Evolutionary conservation across 2,329 filamentous ascomycete genomes (phyloP).

Genomic region (Alternaria sp.): DNA sequence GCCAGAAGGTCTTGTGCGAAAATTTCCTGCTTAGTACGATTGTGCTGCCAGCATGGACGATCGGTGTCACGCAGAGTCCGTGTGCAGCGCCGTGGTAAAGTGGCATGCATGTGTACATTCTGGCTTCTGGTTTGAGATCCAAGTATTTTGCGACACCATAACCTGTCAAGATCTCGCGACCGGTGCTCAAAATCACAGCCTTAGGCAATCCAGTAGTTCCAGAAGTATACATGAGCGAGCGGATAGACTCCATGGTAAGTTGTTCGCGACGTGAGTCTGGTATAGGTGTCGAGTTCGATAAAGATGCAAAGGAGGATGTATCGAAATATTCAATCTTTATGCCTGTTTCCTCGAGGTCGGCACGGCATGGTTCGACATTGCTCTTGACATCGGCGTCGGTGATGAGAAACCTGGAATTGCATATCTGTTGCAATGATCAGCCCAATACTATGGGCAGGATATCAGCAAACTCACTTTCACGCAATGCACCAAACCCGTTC

Average conservation of each 20-base stretch:
- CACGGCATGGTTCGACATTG: constrained; percentile 52
- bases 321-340: constrained; percentile 44
- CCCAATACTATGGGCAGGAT: constrained; percentile 29
- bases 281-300: constrained; percentile 33
- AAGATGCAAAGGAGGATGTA: constrained; percentile 34
- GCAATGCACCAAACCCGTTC: constrained; percentile 47
- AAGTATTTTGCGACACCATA: constrained; percentile 37
- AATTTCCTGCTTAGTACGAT: constrained; percentile 45
- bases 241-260: constrained; percentile 38
- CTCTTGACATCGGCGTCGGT: constrained; percentile 59
- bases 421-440: constrained; percentile 62
- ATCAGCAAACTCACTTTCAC: constrained; percentile 47
- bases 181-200: constrained; percentile 39
- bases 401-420: constrained; percentile 55
- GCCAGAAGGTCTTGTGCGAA: constrained; percentile 51
- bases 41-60: constrained; percentile 44
- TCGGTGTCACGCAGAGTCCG: constrained; percentile 39
- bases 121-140: constrained; percentile 36
- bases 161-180: constrained; percentile 40
- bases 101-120: constrained; percentile 52
- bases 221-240: constrained; percentile 47
- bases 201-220: constrained; percentile 51
- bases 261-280: constrained; percentile 35
- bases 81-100: constrained; percentile 50
- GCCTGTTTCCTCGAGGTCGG: constrained; percentile 32